phyloP scores from a whole-genome alignment of 2,329 filamentous ascomycete genomes.

The Arthroderma sp. region DNA sequence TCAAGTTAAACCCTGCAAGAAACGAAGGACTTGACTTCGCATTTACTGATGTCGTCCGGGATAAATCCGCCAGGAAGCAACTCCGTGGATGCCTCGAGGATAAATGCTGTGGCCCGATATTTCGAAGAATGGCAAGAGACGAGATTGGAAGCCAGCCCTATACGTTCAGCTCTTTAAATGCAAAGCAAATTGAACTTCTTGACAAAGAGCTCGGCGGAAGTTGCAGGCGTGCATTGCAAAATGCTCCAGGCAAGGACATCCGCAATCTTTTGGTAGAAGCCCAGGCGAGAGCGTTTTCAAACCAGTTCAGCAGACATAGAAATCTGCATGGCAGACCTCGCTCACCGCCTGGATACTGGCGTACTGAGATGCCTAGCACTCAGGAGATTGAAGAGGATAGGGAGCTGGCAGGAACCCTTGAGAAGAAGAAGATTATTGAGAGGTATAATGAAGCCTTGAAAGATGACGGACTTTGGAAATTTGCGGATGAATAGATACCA shows the following conservation, averaged over 20 bases:
- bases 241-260: conserved; percentile 17
- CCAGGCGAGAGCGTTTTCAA: conserved; percentile 57
- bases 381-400: conserved; percentile 61
- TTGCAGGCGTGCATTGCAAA: conserved; percentile 9
- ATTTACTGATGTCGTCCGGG: conserved; percentile 61
- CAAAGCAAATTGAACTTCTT: conserved; percentile 20
- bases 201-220: conserved; percentile 41
- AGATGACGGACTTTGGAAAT: conserved; percentile 62
- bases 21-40: conserved; percentile 62
- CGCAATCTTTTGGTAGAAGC: conserved; percentile 59
- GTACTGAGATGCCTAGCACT: conserved; percentile 74
- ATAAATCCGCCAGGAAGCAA: conserved; percentile 53
- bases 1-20: conserved; percentile 63
- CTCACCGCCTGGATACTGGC: conserved; percentile 83
- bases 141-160: conserved; percentile 16
- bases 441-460: conserved; percentile 72
- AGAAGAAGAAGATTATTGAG: conserved; percentile 53
- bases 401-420: conserved; percentile 49
- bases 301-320: conserved; percentile 64
- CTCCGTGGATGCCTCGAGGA: conserved; percentile 61
- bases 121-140: conserved; percentile 49
- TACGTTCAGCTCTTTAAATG: conserved; percentile 19
- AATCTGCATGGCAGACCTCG: conserved; percentile 56
- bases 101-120: conserved; percentile 62
- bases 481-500: conserved; percentile 55